Base-by-base conservation (phyloP, 2,329 filamentous ascomycete species). In the Penicillium sp. region DNA sequence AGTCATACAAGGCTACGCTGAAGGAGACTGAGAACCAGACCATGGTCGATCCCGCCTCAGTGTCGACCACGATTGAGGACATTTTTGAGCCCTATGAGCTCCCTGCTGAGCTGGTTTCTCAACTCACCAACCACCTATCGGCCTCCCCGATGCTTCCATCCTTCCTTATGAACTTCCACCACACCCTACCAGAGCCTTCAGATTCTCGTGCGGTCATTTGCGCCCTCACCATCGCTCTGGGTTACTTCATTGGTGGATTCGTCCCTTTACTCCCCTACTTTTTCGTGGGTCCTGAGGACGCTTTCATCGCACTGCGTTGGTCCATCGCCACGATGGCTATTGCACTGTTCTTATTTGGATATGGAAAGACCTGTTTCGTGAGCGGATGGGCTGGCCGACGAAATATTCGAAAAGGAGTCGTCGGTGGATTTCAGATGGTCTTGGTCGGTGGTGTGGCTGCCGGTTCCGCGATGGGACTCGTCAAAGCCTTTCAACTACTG, bases 201-300 rank as follows among this genome's bases (percentile, higher is more conserved):
- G 65, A 49, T 5, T 70, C 67, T 2, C 65, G 67, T 9, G 67
- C 68, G 34, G 48, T 69, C 7, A 58, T 61, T 24, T 71, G 67
- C 47, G 68, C 68, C 13, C 39, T 70, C 9, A 70, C 68, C 5
- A 71, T 71, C 39, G 68, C 67, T 8, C 32, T 71, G 24, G 67
- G 67, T 8, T 71, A 71, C 53, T 71, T 71, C 46, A 61, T 71
- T 49, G 69, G 72, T 45, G 72, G 72, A 2, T 70, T 75, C 38
- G 65, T 75, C 11, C 76, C 77, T 5, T 69, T 80, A 55, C 65
- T 78, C 0, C 77, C 77, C 0, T 80, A 80, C 58, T 79, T 80
- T 52, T 70, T 70, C 84, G 55, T 94, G 80, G 47, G 89, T 79
- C 57, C 82, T 75, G 39, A 90, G 84, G 67, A 96, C 88, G 53